Percentiles rank a stretch among this genome's conserved stretches.
phyloP scores from a whole-genome alignment of 1,284 basidiomycete genomes.

The Microbotryomycetes sp. region DNA sequence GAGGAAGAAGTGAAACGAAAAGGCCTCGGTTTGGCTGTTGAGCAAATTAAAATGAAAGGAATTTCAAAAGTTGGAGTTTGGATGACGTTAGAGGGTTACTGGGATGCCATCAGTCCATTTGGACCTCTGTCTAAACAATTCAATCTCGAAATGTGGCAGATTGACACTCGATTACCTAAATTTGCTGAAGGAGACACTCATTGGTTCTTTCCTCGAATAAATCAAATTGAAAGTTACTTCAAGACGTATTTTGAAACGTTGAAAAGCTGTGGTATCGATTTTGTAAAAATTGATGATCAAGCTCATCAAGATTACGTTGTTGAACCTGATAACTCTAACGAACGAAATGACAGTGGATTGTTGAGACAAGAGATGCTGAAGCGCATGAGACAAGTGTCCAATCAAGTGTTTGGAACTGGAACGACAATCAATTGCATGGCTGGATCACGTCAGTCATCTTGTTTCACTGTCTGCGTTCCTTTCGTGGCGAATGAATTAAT shows the following conservation, averaged over 20 bases:
- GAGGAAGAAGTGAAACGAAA: background rate
- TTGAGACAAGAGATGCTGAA: conserved; percentile 8
- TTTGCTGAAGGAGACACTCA: conserved; percentile 5
- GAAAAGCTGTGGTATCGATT: conserved; percentile 36
- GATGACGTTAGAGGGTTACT: conserved; percentile 36
- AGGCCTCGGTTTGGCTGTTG: conserved; percentile 12
- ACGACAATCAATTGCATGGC: conserved; percentile 40
- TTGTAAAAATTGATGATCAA: conserved; percentile 41
- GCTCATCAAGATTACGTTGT: conserved; percentile 30
- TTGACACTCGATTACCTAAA: conserved; percentile 5
- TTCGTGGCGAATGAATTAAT: too few relatives aligned
- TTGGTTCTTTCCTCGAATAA: conserved; percentile 24
- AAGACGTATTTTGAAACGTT: conserved; percentile 35
- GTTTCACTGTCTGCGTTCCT: too few relatives aligned
- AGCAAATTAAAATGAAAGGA: conserved; percentile 19
- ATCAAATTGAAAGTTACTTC: conserved; percentile 34
- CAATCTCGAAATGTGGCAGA: conserved; percentile 11
- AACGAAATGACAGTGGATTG: conserved; percentile 3
- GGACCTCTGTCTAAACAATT: conserved; percentile 12
- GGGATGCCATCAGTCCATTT: conserved; percentile 31
- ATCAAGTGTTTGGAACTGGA: conserved; percentile 32
- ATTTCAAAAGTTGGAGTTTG: conserved; percentile 33
- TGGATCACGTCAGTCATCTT: conserved; percentile 9
- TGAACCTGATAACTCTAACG: conserved; percentile 8
- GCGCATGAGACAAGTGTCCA: conserved; percentile 32